Evolutionary conservation across 768 basidiomycete species (phyloP).

Genomic region (Mycena capillaripes): DNA sequence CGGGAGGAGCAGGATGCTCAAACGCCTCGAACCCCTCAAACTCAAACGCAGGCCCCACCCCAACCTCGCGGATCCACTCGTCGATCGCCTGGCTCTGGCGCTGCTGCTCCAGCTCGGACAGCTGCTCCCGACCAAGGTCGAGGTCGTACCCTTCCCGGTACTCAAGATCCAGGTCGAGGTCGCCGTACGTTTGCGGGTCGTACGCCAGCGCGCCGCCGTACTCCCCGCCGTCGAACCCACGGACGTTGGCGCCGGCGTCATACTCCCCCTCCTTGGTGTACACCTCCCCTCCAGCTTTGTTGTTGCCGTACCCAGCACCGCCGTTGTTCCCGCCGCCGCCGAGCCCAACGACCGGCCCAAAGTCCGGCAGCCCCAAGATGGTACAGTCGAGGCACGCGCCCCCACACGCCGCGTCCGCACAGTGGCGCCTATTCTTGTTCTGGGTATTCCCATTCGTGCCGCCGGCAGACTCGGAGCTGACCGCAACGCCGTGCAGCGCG

Average conservation of each 20-base stretch:
- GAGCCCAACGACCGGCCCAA: not conserved
- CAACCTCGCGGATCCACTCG: conserved; percentile 74
- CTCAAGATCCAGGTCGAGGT: conserved; percentile 43
- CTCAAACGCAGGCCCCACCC: conserved; percentile 38
- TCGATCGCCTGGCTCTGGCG: conserved; percentile 53
- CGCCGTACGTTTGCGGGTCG: conserved; percentile 19
- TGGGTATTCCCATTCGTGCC: conserved; percentile 7
- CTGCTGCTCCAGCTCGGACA: not conserved
- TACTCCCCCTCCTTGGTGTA: not conserved
- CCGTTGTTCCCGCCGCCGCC: not conserved
- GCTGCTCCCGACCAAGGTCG: not conserved
- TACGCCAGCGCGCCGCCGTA: conserved; percentile 2
- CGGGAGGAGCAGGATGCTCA: not conserved
- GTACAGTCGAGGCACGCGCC: conserved; percentile 75
- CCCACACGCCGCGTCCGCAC: conserved; percentile 54
- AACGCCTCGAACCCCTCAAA: conserved; percentile 11
- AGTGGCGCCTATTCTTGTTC: conserved; percentile 45
- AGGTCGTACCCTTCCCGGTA: not conserved
- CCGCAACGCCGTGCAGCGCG: conserved; percentile 60
- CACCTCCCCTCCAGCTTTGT: conserved; percentile 45
- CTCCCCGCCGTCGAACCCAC: conserved; percentile 3
- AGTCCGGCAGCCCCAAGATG: conserved; percentile 51
- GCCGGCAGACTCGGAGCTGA: conserved; percentile 49
- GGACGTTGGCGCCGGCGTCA: no score
- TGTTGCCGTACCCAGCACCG: conserved; percentile 46